Conservation (phyloP, 176 grass and related monocot genomes). For the Urochloa ruziziensis region DNA sequence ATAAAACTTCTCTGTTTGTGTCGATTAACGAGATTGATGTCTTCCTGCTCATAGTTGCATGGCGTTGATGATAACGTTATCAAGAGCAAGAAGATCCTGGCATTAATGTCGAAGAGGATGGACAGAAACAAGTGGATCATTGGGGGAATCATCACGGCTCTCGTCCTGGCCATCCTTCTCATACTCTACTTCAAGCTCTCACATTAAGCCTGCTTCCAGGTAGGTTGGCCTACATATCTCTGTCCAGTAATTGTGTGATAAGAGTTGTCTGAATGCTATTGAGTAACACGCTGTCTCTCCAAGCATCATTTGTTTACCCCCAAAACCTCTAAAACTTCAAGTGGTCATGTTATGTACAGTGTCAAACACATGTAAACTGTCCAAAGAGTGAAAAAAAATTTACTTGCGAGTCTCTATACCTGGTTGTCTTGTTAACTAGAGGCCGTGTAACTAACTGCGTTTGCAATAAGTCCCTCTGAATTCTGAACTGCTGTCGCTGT, state of each 20-base stretch:
- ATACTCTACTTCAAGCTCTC: conserved; percentile 84
- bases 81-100: conserved; percentile 92
- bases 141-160: conserved; percentile 58
- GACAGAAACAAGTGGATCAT: conserved; percentile 96
- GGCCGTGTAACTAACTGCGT: not conserved
- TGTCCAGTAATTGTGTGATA: conserved; percentile 48
- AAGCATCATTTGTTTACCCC: conserved; percentile 19
- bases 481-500: conserved; percentile 1
- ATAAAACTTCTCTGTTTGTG: not conserved
- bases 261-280: conserved; percentile 15
- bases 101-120: conserved; percentile 92
- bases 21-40: not conserved
- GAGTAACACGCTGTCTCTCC: conserved; percentile 2
- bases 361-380: conserved; percentile 27
- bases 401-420: not conserved
- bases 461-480: conserved; percentile 14
- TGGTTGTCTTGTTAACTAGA: not conserved
- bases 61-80: conserved; percentile 89
- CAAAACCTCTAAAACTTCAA: not conserved
- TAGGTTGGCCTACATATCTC: not conserved
- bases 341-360: conserved; percentile 34
- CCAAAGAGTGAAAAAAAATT: not conserved
- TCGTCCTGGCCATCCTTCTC: conserved; percentile 75
- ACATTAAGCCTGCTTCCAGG: conserved; percentile 31
- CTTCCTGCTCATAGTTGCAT: conserved; percentile 55